These are phyloP conservation scores for Casuarina equisetifolia DNA, from an alignment of 306 rosid genomes.

Conservation along the genomic window DNA sequence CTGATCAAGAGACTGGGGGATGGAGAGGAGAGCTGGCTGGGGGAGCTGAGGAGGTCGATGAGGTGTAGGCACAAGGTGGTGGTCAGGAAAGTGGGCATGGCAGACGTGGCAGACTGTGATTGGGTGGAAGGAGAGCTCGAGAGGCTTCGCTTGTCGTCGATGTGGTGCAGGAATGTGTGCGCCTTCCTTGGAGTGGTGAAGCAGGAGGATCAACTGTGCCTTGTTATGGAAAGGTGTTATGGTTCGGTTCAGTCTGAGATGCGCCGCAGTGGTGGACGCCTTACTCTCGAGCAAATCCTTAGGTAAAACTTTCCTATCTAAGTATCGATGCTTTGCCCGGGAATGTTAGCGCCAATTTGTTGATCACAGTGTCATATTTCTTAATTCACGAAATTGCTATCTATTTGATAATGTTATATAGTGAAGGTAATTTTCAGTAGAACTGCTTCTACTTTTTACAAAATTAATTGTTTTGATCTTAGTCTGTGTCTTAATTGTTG, in stretches of 20 bases:
- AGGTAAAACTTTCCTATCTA: constrained; percentile 42
- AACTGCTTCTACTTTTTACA: not conserved
- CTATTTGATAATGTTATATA: not conserved
- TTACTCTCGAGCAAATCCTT: constrained; percentile 94
- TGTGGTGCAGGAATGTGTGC: constrained; percentile 98
- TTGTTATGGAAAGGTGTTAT: constrained; percentile 80
- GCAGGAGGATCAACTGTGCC: constrained; percentile 70
- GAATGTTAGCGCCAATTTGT: not conserved
- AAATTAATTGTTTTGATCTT: not conserved
- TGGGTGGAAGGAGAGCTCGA: constrained; percentile 83
- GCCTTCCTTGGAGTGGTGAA: constrained; percentile 85
- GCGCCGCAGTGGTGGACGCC: constrained; percentile 89
- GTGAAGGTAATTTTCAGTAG: not conserved
- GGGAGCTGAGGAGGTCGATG: constrained; percentile 28
- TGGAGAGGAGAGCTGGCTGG: constrained; percentile 69
- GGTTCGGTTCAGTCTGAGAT: constrained; percentile 96
- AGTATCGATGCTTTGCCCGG: constrained; percentile 1
- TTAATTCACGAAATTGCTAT: not conserved
- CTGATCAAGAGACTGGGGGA: constrained; percentile 64
- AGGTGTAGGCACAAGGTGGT: constrained; percentile 77
- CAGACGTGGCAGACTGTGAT: constrained; percentile 68
- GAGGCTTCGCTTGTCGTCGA: constrained; percentile 77
- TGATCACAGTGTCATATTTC: not conserved
- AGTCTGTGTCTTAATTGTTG: not conserved
- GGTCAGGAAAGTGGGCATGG: constrained; percentile 66